A percentile compares a stretch with the other conserved stretches of the same genome.
Conservation (phyloP, 129 eudicot species). For the Flaveria robusta region DNA sequence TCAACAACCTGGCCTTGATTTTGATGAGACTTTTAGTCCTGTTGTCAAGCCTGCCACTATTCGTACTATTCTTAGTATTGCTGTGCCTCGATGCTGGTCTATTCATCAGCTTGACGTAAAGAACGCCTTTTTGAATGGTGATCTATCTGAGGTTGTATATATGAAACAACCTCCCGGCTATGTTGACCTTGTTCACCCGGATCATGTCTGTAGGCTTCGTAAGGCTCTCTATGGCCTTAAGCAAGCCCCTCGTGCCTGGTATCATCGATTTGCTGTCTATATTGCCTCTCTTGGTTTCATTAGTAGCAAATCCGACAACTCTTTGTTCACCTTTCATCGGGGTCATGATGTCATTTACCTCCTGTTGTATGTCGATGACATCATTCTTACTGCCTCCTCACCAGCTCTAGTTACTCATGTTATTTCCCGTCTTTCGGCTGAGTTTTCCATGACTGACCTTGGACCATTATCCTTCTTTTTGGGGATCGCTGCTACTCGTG, state of each 20-base stretch:
- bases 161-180: not conserved
- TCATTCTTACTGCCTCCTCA: not conserved
- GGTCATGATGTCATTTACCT: not conserved
- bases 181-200: not conserved
- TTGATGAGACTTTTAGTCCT: no score
- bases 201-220: not conserved
- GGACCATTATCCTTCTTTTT: not conserved
- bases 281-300: not conserved
- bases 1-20: no score
- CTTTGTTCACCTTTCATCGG: not conserved
- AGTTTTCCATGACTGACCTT: not conserved
- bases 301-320: not conserved
- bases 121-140: not conserved
- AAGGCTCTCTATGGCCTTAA: no score
- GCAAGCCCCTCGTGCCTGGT: not conserved
- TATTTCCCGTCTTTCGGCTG: not conserved
- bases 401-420: not conserved
- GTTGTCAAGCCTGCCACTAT: no score
- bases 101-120: not conserved
- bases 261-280: not conserved
- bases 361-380: not conserved
- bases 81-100: not conserved
- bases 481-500: not conserved
- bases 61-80: not conserved
- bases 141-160: not conserved